Evolutionary conservation across 2,329 filamentous ascomycete species (phyloP), one percentile per base, ranked within the genome.

Genomic region (Alternaria atra): DNA sequence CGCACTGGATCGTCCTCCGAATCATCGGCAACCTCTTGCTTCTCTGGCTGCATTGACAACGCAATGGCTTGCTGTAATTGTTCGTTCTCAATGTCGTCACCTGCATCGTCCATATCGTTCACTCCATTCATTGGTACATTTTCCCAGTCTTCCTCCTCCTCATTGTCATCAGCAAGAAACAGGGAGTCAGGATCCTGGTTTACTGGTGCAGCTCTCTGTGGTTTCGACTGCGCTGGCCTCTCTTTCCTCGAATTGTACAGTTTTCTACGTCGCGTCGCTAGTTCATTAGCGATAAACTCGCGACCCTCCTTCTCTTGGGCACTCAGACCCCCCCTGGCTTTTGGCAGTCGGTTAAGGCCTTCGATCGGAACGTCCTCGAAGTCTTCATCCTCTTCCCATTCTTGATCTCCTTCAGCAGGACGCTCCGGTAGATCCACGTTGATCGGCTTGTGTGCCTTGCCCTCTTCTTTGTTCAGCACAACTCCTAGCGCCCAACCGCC

Each of bases 401-500:
- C 86, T 2, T 86, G 85, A 1, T 89, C 87, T 4, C 88, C 84
- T 1, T 87, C 83, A 1, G 85, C 83, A 29, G 58, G 60, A 1
- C 64, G 68, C 29, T 61, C 57, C 27, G 87, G 85, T 82, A 79
- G 87, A 75, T 99, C 95, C 17, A 99, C 87, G 74, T 98, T 93
- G 61, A 99, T 98, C 0, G 95, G 94, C 75, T 93, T 97, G 64
- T 94, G 90, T 29, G 88, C 87, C 64, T 92, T 86, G 3, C 92
- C 93, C 43, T 90, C 86, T 52, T 95, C 96, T 61, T 92, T 90
- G 63, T 89, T 92, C 63, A 90, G 93, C 23, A 99, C 94, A 27
- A 99, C 95, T 53, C 95, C 95, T 6, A 99, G 82, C 0, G 94
- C 94, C 93, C 94, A 99, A 5, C 95, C 95, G 46, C 95, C 95